Conservation (phyloP, 2,329 filamentous ascomycete species). For the Thelonectria rubi region DNA sequence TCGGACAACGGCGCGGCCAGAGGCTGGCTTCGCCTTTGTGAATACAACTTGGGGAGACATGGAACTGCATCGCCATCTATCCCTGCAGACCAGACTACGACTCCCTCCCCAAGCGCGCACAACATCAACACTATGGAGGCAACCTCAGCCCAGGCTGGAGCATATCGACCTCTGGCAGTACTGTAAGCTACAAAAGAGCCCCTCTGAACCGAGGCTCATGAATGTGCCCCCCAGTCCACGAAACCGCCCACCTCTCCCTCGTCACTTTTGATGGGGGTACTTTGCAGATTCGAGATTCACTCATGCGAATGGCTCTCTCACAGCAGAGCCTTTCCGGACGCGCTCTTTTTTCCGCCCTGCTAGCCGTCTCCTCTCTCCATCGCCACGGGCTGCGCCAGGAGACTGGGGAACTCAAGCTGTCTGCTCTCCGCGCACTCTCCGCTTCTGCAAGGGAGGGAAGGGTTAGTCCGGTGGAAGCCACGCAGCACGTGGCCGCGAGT, state of each 20-base stretch:
- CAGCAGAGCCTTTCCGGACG: background rate
- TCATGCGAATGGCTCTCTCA: conserved; percentile 18
- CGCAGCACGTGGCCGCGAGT: conserved; percentile 32
- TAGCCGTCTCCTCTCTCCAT: conserved; percentile 33
- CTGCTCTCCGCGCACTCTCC: conserved; percentile 24
- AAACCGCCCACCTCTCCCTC: conserved; percentile 22
- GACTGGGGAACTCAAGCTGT: conserved; percentile 25
- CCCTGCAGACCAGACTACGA: background rate
- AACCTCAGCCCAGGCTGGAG: background rate
- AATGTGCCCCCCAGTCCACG: too few relatives aligned
- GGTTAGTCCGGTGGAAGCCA: conserved; percentile 7
- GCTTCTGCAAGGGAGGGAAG: conserved; percentile 1
- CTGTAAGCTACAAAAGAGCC: too few relatives aligned
- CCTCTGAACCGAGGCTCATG: too few relatives aligned
- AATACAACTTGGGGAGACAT: conserved; percentile 30
- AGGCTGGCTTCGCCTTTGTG: conserved; percentile 16
- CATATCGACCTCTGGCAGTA: conserved; percentile 26
- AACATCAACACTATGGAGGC: background rate
- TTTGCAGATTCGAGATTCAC: conserved; percentile 23
- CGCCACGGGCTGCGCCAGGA: conserved; percentile 14
- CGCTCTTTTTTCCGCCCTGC: conserved; percentile 29
- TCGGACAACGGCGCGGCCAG: background rate
- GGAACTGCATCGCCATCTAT: background rate
- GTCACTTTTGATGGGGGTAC: conserved; percentile 18
- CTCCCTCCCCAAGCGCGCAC: accelerated